Percentiles rank a stretch among this genome's conserved stretches.
Evolutionary conservation across 331 rosid genomes (phyloP).

Genomic region (Malus hybrid): DNA sequence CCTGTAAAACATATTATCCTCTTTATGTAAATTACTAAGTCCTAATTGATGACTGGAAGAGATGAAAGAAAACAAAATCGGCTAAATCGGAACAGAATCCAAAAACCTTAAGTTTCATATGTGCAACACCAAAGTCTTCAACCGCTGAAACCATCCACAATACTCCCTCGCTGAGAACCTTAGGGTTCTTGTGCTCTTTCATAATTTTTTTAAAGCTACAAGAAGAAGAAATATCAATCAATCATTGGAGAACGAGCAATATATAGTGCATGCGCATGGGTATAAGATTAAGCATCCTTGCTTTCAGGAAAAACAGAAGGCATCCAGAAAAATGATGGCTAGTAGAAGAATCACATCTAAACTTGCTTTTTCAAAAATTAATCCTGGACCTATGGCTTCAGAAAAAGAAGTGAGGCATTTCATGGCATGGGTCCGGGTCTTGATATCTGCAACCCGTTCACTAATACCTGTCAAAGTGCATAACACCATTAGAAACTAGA

Average conservation of each 20-base stretch:
- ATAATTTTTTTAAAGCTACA: slow-evolving; percentile 78
- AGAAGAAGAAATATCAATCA: not conserved
- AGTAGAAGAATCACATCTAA: not conserved
- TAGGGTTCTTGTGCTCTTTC: slow-evolving; percentile 99
- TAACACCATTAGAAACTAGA: not conserved
- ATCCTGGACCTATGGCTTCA: slow-evolving; percentile 92
- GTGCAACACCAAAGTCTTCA: slow-evolving; percentile 88
- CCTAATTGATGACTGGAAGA: not conserved
- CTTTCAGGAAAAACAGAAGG: not conserved
- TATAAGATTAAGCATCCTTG: not conserved
- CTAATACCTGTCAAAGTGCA: slow-evolving; percentile 54
- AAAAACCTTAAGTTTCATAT: slow-evolving; percentile 74
- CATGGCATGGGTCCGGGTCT: slow-evolving; percentile 85
- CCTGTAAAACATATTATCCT: slow-evolving; percentile 41
- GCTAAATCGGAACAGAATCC: slow-evolving; percentile 11
- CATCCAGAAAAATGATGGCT: too few relatives aligned
- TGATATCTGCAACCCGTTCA: slow-evolving; percentile 95
- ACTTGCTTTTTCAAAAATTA: slow-evolving; percentile 88
- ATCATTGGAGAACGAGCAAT: slow-evolving; percentile 1
- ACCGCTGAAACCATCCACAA: slow-evolving; percentile 97
- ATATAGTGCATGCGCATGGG: not conserved
- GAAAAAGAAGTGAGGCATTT: slow-evolving; percentile 82
- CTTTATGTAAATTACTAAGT: not conserved
- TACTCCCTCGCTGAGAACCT: slow-evolving; percentile 95
- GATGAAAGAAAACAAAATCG: not conserved